Conservation (phyloP, 1,139 yeast genomes). For the Ashbya aceris region DNA sequence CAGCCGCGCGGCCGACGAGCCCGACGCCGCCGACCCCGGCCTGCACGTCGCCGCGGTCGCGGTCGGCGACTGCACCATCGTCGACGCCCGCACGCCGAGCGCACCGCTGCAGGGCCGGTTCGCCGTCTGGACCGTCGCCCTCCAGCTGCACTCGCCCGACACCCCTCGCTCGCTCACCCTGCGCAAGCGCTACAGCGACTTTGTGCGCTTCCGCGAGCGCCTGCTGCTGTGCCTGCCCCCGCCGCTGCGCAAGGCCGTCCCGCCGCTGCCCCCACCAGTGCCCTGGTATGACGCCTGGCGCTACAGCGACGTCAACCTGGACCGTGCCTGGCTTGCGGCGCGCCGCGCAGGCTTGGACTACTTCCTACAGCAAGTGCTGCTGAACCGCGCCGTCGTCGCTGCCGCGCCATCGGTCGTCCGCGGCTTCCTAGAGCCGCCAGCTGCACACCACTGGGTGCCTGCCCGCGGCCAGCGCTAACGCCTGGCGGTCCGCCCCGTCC, state of each 20-base stretch:
- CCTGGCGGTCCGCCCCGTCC: too few relatives aligned
- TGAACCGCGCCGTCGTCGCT: conserved; percentile 11
- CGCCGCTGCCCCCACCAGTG: conserved; percentile 23
- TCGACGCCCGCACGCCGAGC: conserved; percentile 21
- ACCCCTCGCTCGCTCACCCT: conserved; percentile 12
- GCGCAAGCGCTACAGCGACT: conserved; percentile 25
- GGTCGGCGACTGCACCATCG: neutral
- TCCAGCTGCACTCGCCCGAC: conserved; percentile 14
- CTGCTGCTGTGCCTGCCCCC: conserved; percentile 11
- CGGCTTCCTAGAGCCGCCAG: neutral
- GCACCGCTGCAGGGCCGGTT: conserved; percentile 19
- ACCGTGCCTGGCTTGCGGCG: conserved; percentile 22
- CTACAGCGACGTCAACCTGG: conserved; percentile 20
- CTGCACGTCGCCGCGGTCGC: neutral
- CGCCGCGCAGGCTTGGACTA: conserved; percentile 26
- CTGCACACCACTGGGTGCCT: neutral
- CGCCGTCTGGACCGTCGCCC: conserved; percentile 24
- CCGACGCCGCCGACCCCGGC: too few relatives aligned
- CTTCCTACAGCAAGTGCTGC: conserved; percentile 22
- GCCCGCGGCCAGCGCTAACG: neutral
- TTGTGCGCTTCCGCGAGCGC: conserved; percentile 15
- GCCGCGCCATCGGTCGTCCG: neutral
- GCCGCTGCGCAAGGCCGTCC: conserved; percentile 12
- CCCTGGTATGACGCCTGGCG: conserved; percentile 27
- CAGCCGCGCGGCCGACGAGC: neutral